These are phyloP conservation scores for Pezicula rhizophila DNA, from an alignment of 2,329 filamentous ascomycete genomes.

Conservation along the genomic window DNA sequence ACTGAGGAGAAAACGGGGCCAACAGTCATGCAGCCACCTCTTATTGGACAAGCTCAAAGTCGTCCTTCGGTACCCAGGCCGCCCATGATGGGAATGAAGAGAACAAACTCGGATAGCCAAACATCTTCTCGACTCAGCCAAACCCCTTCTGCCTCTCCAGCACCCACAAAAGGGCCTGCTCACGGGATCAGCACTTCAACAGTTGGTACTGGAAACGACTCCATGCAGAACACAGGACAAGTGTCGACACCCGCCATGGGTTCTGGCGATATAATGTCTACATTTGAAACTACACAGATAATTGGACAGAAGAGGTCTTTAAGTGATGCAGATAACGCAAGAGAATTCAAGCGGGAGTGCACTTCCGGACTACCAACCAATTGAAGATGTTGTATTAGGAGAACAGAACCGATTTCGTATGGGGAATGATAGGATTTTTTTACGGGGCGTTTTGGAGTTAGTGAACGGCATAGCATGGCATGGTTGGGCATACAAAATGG, in stretches of 20 bases:
- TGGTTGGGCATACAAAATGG: background rate
- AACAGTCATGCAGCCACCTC: conserved; percentile 21
- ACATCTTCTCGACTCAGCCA: conserved; percentile 12
- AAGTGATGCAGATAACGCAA: conserved; percentile 17
- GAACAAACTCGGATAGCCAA: conserved; percentile 18
- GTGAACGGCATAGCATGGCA: background rate
- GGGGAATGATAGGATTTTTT: background rate
- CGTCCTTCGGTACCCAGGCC: conserved; percentile 22
- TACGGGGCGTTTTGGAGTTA: background rate
- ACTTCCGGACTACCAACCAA: conserved; percentile 13
- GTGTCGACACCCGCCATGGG: conserved; percentile 3
- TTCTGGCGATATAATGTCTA: background rate
- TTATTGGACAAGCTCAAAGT: conserved; percentile 18
- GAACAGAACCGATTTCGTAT: background rate
- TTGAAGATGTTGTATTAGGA: conserved; percentile 11
- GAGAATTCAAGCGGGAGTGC: conserved; percentile 15
- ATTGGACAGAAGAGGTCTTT: conserved; percentile 19
- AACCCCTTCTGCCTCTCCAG: conserved; percentile 19
- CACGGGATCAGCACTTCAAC: conserved; percentile 5
- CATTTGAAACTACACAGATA: conserved; percentile 9
- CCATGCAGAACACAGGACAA: conserved; percentile 2
- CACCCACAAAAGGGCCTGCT: conserved; percentile 1
- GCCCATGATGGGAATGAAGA: conserved; percentile 22
- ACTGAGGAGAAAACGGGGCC: conserved; percentile 13
- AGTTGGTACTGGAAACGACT: conserved; percentile 8